These are phyloP conservation scores for Volvox reticuliferus DNA, from an alignment of 139 green algal species.

Conservation along the genomic window DNA sequence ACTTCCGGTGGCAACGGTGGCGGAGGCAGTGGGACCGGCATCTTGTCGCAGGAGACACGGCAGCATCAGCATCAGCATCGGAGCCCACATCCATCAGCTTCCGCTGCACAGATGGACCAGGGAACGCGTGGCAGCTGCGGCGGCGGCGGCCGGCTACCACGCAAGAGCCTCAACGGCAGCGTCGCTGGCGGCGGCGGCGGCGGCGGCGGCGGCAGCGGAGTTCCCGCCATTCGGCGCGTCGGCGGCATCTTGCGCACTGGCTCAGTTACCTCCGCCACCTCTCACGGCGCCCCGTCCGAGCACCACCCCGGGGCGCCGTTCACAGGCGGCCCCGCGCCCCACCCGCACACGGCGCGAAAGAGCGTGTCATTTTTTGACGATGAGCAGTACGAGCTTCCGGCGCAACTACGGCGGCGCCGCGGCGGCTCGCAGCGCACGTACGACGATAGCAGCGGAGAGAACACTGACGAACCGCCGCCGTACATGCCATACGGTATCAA, in stretches of 20 bases:
- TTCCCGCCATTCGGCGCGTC: background rate
- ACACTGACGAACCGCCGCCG: background rate
- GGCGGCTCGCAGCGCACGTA: background rate
- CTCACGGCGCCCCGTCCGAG: background rate
- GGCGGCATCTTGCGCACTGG: constrained; percentile 36
- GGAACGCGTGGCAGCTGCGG: background rate
- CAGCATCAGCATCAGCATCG: background rate
- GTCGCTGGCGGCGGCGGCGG: background rate
- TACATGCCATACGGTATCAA: background rate
- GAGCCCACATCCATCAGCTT: background rate
- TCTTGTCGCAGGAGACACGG: background rate
- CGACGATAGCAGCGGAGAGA: constrained; percentile 11
- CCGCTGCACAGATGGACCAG: too few species aligned
- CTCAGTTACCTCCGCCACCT: constrained; percentile 18
- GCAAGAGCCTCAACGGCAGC: background rate
- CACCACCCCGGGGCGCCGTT: background rate
- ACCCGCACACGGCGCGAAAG: background rate
- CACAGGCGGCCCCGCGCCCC: background rate
- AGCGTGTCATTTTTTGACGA: constrained; percentile 45
- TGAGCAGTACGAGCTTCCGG: constrained; percentile 17
- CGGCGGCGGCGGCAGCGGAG: background rate
- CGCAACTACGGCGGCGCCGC: background rate
- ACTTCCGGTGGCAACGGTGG: background rate
- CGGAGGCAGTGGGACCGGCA: background rate
- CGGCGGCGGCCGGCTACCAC: background rate